Evolutionary conservation across 1,284 basidiomycete species (phyloP).

Genomic region (Malassezia pachydermatis): DNA sequence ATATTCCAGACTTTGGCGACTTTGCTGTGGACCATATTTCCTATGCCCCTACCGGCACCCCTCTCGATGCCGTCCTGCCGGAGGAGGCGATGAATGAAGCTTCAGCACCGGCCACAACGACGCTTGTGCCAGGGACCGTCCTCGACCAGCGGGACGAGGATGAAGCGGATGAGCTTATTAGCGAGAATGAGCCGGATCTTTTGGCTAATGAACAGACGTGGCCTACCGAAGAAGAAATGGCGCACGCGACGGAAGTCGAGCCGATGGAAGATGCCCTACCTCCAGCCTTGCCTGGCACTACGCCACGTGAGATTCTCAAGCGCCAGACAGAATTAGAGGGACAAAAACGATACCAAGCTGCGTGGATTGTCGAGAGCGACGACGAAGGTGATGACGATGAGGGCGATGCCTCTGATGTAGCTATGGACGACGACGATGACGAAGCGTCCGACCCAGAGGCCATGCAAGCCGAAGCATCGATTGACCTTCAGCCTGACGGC

Average conservation of each 20-base stretch:
- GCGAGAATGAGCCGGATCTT: conserved; percentile 76
- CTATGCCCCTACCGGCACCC: conserved; percentile 20
- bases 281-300: conserved; percentile 49
- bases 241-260: conserved; percentile 33
- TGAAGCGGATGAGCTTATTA: conserved; percentile 74
- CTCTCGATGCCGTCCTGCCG: conserved; percentile 11
- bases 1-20: conserved; percentile 80
- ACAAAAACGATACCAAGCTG: conserved; percentile 48
- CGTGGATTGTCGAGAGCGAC: conserved; percentile 43
- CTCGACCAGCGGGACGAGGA: conserved; percentile 56
- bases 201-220: conserved; percentile 93
- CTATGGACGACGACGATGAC: conserved; percentile 66
- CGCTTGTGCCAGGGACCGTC: conserved; percentile 52
- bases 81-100: conserved; percentile 10
- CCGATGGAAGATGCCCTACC: conserved; percentile 24
- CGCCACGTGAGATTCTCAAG: conserved; percentile 36
- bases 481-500: conserved; percentile 34
- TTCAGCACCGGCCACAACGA: background rate
- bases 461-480: conserved; percentile 49
- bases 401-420: conserved; percentile 55
- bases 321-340: conserved; percentile 46
- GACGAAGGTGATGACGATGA: conserved; percentile 39
- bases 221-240: conserved; percentile 95
- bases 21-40: conserved; percentile 68
- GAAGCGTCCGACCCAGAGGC: conserved; percentile 55